Percentiles rank a stretch among this genome's conserved stretches.
Conservation (phyloP, 768 basidiomycete genomes). For the Rubroboletus satanas region DNA sequence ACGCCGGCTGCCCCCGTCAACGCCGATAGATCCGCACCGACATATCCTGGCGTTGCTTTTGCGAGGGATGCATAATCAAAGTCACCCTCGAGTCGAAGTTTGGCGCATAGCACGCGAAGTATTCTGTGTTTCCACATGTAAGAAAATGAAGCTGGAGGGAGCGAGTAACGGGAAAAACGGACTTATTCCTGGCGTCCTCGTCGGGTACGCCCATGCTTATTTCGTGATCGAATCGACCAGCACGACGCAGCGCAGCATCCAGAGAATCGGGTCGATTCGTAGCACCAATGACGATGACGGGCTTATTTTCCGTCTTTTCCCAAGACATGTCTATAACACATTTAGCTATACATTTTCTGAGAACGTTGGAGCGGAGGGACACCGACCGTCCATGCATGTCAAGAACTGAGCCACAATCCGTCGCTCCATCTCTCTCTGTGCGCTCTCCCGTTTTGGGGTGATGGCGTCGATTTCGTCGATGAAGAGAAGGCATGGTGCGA, state of each 20-base stretch:
- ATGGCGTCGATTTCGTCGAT: conserved; percentile 99
- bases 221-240: conserved; percentile 95
- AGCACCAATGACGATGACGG: conserved; percentile 92
- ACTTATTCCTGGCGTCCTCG: conserved; percentile 88
- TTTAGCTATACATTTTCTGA: not conserved
- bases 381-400: conserved; percentile 96
- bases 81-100: conserved; percentile 79
- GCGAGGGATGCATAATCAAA: conserved; percentile 85
- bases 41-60: conserved; percentile 94
- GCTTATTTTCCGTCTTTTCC: conserved; percentile 91
- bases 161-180: conserved; percentile 22
- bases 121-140: conserved; percentile 51
- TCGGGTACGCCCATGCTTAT: conserved; percentile 98
- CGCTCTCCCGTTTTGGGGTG: conserved; percentile 95
- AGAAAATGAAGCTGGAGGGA: not conserved
- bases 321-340: conserved; percentile 82
- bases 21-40: conserved; percentile 90
- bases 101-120: conserved; percentile 77
- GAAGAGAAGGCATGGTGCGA: conserved; percentile 91
- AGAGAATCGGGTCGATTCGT: conserved; percentile 95
- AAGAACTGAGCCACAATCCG: conserved; percentile 96
- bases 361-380: not conserved
- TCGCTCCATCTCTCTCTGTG: conserved; percentile 97
- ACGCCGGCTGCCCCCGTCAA: conserved; percentile 92
- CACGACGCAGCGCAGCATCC: conserved; percentile 88